Base-by-base conservation (phyloP, 805 yeast species). In the Monosporozyma servazzii region DNA sequence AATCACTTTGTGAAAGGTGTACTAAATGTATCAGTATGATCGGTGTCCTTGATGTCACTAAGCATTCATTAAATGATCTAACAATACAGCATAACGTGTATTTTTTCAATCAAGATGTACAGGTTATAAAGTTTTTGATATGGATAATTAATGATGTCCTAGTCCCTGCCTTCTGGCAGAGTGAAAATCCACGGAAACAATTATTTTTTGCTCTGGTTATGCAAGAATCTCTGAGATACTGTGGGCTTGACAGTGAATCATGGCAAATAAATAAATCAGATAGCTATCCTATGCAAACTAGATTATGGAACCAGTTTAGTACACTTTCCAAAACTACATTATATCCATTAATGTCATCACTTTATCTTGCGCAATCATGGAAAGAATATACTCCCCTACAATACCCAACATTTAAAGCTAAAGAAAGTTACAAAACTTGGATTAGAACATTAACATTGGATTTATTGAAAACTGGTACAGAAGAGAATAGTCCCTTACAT, bases 131-230 rank as follows among this genome's bases (percentile, higher is more conserved):
- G 11, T 88, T 91, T 59, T 72, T 88, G 31, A 71, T 79, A 3
- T 74, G 76, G 58, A 79, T 90, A 47, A 71, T 90, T 33, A 83
- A 86, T 53, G 75, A 78, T 50, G 74, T 80, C 53, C 73, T 93
- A n/a, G 84, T 90, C 8, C 88, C 87, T 33, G 80, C 88, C 1
- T 90, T 89, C 66, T 84, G 95, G 81, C 89, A 96, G 0, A 84
- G 96, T 1, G 86, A 84, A 33, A 89, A 89, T 61, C 96, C 98
- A 0, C 78, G 80, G 21, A 79, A 81, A 47, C 99, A 93, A 65
- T 74, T 86, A 52, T 86, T 84, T 61, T 75, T 89, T 36, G 96
- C 96, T 0, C 85, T 79, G 65, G 85, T 91, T 0, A 87, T 93
- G 79, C 99, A 93, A 64, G 93, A 88, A 55, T 82, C 84, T 47